phyloP scores from a whole-genome alignment of 1,284 basidiomycete species.

The Sanguinoderma infundibulare region DNA sequence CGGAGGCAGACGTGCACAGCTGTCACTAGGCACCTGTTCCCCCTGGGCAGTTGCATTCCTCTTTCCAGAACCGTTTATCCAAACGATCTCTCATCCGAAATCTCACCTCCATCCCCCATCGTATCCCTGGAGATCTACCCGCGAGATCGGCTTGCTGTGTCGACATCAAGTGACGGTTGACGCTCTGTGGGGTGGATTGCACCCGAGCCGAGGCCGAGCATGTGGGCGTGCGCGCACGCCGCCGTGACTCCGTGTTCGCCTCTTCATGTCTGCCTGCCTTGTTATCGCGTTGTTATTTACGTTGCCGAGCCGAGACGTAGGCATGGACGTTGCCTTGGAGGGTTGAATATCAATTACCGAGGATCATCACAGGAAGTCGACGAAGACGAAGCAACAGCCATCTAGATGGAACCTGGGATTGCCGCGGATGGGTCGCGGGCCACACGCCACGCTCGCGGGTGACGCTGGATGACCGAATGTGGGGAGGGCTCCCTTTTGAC shows the following conservation, averaged over 20 bases:
- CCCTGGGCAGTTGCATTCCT: background rate
- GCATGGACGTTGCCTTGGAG: background rate
- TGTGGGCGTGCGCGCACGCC: background rate
- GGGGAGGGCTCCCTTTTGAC: conserved; percentile 3
- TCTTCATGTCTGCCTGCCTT: background rate
- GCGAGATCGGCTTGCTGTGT: background rate
- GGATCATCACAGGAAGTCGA: background rate
- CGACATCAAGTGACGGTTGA: background rate
- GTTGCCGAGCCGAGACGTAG: background rate
- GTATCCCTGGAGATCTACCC: background rate
- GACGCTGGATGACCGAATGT: background rate
- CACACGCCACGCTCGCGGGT: background rate
- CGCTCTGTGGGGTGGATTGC: background rate
- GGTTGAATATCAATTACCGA: background rate
- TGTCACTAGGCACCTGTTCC: background rate
- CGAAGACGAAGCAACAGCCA: background rate
- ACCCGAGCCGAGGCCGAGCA: background rate
- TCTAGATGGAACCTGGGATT: background rate
- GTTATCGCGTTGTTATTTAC: background rate
- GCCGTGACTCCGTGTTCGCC: background rate
- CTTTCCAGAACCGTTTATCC: background rate
- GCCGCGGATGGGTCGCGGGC: background rate
- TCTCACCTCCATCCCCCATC: background rate
- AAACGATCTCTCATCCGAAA: background rate
- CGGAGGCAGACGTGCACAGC: background rate